These are phyloP conservation scores for Leucosporidium scottii DNA, from an alignment of 768 basidiomycete species.

Conservation along the genomic window DNA sequence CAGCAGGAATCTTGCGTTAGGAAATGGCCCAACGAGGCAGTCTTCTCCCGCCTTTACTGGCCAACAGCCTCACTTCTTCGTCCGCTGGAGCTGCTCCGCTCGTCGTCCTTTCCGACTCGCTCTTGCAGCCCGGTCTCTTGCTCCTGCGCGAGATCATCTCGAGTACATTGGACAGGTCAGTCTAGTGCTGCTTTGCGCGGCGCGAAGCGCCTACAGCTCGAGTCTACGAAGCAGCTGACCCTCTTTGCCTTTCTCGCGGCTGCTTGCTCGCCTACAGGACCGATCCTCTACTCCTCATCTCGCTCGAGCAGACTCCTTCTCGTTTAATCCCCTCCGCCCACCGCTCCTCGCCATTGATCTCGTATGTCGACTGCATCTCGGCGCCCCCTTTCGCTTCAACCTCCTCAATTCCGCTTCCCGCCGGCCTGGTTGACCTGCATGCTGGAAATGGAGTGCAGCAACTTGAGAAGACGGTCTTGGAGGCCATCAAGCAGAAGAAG, in stretches of 20 bases:
- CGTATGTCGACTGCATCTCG: conserved; percentile 8
- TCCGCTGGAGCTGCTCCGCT: conserved; percentile 5
- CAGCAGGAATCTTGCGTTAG: too few relatives aligned
- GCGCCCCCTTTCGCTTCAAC: not conserved
- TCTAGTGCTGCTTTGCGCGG: too few relatives aligned
- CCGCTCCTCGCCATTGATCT: not conserved
- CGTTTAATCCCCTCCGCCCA: not conserved
- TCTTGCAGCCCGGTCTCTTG: conserved; percentile 24
- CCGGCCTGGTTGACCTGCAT: not conserved
- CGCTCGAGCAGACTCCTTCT: conserved; percentile 5
- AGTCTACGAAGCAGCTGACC: not conserved
- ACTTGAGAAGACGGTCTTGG: not conserved
- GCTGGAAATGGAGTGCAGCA: not conserved
- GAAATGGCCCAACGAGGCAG: too few relatives aligned
- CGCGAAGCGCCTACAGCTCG: too few relatives aligned
- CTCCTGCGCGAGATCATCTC: conserved; percentile 22
- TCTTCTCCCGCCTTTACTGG: too few relatives aligned
- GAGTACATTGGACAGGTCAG: conserved; percentile 9
- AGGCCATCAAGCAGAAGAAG: not conserved
- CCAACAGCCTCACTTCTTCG: too few relatives aligned
- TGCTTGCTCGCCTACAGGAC: not conserved
- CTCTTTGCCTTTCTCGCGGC: not conserved
- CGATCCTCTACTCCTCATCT: conserved; percentile 3
- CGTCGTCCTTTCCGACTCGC: conserved; percentile 26
- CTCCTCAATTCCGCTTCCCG: not conserved